Evolutionary conservation across 2,329 filamentous ascomycete species (phyloP).

Genomic region (Penicillium crustosum): DNA sequence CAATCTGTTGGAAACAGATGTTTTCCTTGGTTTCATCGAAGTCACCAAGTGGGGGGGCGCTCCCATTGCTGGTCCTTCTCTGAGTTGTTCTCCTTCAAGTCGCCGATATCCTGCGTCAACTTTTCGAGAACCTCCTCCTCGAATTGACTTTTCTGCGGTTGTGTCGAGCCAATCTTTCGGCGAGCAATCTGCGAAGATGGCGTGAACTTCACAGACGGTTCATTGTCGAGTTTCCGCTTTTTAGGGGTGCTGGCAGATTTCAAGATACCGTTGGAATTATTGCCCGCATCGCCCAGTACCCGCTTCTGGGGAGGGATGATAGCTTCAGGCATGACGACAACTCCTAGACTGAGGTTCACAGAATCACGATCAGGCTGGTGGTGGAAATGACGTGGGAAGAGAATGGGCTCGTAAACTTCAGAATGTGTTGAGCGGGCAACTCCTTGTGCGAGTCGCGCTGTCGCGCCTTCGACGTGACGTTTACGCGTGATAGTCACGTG

Average conservation of each 20-base stretch:
- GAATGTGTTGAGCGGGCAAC: constrained; percentile 18
- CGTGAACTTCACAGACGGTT: constrained; percentile 54
- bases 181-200: constrained; percentile 61
- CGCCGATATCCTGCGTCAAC: constrained; percentile 87
- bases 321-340: constrained; percentile 41
- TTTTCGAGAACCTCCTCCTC: constrained; percentile 94
- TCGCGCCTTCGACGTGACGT: constrained; percentile 30
- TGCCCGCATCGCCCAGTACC: constrained; percentile 67
- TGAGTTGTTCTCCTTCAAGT: constrained; percentile 78
- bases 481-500: constrained; percentile 29
- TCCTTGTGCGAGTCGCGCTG: constrained; percentile 21
- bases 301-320: constrained; percentile 64
- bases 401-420: not conserved
- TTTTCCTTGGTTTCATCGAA: constrained; percentile 66
- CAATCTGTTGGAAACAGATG: constrained; percentile 93
- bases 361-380: not conserved
- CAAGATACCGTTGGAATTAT: constrained; percentile 61
- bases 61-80: constrained; percentile 96
- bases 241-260: constrained; percentile 62
- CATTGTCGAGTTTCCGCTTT: constrained; percentile 75
- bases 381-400: not conserved
- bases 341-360: constrained; percentile 14
- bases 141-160: constrained; percentile 80
- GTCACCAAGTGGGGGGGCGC: constrained; percentile 57
- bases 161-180: constrained; percentile 62